These are phyloP conservation scores for Hanseniaspora lachancei DNA, from an alignment of 805 yeast genomes.

Conservation along the genomic window DNA sequence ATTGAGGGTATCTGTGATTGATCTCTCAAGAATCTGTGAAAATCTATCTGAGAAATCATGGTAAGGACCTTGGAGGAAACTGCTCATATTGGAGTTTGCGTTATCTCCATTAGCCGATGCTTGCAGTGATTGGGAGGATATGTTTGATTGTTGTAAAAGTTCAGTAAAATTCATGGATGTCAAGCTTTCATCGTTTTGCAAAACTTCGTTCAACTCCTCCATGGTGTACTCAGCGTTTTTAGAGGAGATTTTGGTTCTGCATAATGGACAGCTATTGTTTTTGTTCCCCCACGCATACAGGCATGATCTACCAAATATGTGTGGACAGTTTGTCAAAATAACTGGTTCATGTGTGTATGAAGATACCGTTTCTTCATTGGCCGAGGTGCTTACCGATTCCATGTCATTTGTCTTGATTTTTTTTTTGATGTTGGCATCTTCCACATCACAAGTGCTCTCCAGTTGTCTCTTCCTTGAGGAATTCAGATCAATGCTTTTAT, in stretches of 20 bases:
- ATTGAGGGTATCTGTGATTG: neutral
- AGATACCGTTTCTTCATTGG: conserved; percentile 13
- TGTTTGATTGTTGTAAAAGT: conserved; percentile 16
- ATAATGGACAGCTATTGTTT: conserved; percentile 72
- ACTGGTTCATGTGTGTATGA: conserved; percentile 49
- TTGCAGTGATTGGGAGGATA: neutral
- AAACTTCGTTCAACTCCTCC: conserved; percentile 16
- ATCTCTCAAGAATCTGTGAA: neutral
- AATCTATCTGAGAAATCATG: neutral
- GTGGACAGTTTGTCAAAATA: conserved; percentile 64
- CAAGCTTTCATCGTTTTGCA: conserved; percentile 13
- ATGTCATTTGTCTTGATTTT: neutral
- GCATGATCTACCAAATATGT: conserved; percentile 77
- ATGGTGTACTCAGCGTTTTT: conserved; percentile 19
- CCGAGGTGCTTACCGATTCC: neutral
- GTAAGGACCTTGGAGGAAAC: neutral
- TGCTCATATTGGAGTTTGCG: neutral
- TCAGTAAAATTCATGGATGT: conserved; percentile 18
- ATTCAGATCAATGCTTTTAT: neutral
- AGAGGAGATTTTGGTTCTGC: conserved; percentile 45
- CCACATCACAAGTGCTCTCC: neutral
- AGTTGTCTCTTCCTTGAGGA: neutral
- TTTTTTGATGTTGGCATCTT: neutral
- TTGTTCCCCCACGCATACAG: conserved; percentile 67
- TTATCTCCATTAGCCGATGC: neutral